Percentiles rank a stretch among this genome's conserved stretches.
These are phyloP conservation scores for Penicillium nordicum DNA, from an alignment of 2,329 filamentous ascomycete genomes.

Conservation along the genomic window DNA sequence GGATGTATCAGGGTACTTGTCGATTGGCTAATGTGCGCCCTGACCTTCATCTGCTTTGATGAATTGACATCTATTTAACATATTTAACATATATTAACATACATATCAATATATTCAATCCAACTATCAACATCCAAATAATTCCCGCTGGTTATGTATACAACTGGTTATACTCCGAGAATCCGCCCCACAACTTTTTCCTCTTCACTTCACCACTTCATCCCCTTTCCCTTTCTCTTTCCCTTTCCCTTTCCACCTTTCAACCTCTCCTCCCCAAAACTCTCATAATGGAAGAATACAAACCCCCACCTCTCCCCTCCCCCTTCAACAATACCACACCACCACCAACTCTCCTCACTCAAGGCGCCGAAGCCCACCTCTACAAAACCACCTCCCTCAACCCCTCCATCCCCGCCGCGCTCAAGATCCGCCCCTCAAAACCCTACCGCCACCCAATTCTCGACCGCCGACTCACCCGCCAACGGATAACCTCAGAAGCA, in stretches of 20 bases:
- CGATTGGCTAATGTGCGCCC: constrained; percentile 16
- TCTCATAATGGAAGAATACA: constrained; percentile 24
- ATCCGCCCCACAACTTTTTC: constrained; percentile 10
- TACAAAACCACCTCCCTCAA: constrained; percentile 81
- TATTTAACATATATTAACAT: neutral
- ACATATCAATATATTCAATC: neutral
- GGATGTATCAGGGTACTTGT: constrained; percentile 25
- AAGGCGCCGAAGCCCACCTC: constrained; percentile 93
- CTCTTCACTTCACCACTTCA: neutral
- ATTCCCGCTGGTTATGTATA: neutral
- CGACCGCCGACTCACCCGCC: constrained; percentile 79
- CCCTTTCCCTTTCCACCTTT: neutral
- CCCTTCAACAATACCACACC: constrained; percentile 63
- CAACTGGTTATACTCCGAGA: constrained; percentile 2
- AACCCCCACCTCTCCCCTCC: constrained; percentile 52
- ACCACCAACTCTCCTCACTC: constrained; percentile 70
- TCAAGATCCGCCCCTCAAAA: constrained; percentile 90
- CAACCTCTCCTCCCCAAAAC: neutral
- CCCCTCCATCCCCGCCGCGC: constrained; percentile 65
- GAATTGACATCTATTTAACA: neutral
- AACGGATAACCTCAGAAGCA: constrained; percentile 84
- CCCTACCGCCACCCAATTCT: constrained; percentile 87
- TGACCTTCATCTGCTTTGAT: constrained; percentile 5
- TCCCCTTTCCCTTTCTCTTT: neutral
- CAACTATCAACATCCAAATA: neutral